Conservation (phyloP, 2,329 filamentous ascomycete genomes). For the Cladosporium cucumerinum region DNA sequence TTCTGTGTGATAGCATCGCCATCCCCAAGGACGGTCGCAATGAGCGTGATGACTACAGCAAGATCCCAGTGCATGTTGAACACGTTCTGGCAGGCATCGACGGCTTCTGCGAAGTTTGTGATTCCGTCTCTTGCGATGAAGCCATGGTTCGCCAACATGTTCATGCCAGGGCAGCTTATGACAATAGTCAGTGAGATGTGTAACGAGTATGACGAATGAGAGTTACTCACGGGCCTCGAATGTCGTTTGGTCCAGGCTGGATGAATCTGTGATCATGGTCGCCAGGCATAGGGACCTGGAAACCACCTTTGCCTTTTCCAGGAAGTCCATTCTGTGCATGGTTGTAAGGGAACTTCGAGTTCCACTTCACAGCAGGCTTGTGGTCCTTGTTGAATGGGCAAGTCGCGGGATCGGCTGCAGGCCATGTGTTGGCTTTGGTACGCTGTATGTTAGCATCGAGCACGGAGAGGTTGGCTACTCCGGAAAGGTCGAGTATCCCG, state of each 20-base stretch:
- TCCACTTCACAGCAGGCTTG: slow-evolving; percentile 12
- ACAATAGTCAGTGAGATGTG: slow-evolving; percentile 19
- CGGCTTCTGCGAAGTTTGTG: slow-evolving; percentile 39
- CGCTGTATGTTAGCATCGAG: not conserved
- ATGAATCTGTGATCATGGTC: slow-evolving; percentile 37
- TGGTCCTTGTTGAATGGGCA: slow-evolving; percentile 9
- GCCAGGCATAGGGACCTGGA: slow-evolving; percentile 38
- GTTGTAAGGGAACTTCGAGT: slow-evolving; percentile 15
- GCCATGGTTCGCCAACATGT: slow-evolving; percentile 40
- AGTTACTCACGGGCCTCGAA: slow-evolving; percentile 30
- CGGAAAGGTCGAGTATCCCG: not conserved
- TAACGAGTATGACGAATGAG: not conserved
- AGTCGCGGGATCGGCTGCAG: slow-evolving; percentile 6
- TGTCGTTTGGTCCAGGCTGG: slow-evolving; percentile 35
- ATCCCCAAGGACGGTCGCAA: slow-evolving; percentile 36
- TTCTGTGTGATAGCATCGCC: slow-evolving; percentile 39
- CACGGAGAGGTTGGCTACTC: not conserved
- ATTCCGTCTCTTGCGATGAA: slow-evolving; percentile 41
- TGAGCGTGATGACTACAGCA: slow-evolving; percentile 37
- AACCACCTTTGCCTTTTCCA: slow-evolving; percentile 37
- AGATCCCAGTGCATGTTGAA: slow-evolving; percentile 43
- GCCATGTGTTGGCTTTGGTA: not conserved
- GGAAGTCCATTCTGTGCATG: slow-evolving; percentile 20
- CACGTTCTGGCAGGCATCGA: slow-evolving; percentile 41
- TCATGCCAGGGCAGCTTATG: slow-evolving; percentile 37